phyloP scores from a whole-genome alignment of 495 filamentous ascomycete species.

The Podospora sp. region DNA sequence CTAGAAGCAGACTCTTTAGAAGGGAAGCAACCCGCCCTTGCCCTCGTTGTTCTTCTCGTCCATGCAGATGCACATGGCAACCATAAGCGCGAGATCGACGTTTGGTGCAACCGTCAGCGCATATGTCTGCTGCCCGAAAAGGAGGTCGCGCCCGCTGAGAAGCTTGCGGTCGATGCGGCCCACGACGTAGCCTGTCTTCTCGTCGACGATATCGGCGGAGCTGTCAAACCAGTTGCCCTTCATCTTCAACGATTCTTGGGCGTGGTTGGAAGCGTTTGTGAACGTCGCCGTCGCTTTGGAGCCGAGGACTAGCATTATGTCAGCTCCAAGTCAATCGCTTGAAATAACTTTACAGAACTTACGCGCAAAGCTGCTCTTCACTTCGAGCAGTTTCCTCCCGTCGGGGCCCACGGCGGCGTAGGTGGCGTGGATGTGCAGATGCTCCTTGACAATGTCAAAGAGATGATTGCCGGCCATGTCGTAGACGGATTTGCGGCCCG shows the following conservation, averaged over 20 bases:
- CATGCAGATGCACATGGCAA: slow-evolving; percentile 62
- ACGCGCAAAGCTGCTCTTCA: slow-evolving; percentile 54
- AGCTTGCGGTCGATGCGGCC: slow-evolving; percentile 59
- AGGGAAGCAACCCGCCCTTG: slow-evolving; percentile 8
- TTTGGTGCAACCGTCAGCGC: slow-evolving; percentile 60
- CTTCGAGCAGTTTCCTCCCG: slow-evolving; percentile 50
- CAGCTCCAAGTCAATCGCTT: not conserved
- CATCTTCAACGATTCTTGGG: slow-evolving; percentile 38
- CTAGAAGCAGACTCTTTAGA: no score
- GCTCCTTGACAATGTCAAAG: slow-evolving; percentile 57
- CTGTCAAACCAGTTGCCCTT: slow-evolving; percentile 54
- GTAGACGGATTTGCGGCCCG: slow-evolving; percentile 49
- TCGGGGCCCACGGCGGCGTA: slow-evolving; percentile 46
- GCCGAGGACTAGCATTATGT: slow-evolving; percentile 39
- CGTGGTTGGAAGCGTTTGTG: slow-evolving; percentile 40
- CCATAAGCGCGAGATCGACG: slow-evolving; percentile 61
- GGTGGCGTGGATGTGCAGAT: slow-evolving; percentile 51
- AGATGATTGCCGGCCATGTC: slow-evolving; percentile 51
- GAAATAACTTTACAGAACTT: slow-evolving; percentile 25
- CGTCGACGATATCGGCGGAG: slow-evolving; percentile 51
- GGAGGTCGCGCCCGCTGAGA: slow-evolving; percentile 54
- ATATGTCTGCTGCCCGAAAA: slow-evolving; percentile 64
- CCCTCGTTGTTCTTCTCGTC: slow-evolving; percentile 62
- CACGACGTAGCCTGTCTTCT: slow-evolving; percentile 44
- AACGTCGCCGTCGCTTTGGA: slow-evolving; percentile 55